Base-by-base conservation (phyloP, 1,284 basidiomycete species). In the Microstroma glucosiphilum region DNA sequence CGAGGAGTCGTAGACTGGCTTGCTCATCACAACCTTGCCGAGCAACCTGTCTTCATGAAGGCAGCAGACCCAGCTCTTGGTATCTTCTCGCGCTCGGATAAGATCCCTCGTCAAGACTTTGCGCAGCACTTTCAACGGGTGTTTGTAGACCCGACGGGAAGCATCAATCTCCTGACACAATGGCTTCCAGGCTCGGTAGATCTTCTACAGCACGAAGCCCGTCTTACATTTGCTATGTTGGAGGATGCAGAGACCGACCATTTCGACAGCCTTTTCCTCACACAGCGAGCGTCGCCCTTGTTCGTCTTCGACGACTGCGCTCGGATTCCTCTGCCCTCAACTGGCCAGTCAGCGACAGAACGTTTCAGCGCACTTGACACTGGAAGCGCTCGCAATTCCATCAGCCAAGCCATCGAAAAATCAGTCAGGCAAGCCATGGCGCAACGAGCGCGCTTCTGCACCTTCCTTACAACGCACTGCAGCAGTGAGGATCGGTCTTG, bases 131-230 rank as follows among this genome's bases (percentile, higher is more conserved):
- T 78, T 60, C 63, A 77, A 6, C 71, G 79, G 15, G 83, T 88
- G 8, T 86, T 96, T 51, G 87, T 96, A 0, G 92, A 96, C 72
- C 86, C 88, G 0, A 85, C 87, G 0, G 91, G 90, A 0, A 84
- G 83, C 1, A 82, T 91, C 59, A 98, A 98, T 76, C 74, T 96
- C 15, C 80, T 96, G 25, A 67, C 71, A 4, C 62, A 64, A 30
- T 63, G 73, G 23, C 69, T 73, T 4, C 61, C 68, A 17, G 82
- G 86, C 7, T 88, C 88, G 2, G 81, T 91, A 2, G 85, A 88
- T 56, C 80, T 89, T 79, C 87, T 90, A 77, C 78, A 83, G 76
- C 55, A 59, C 57, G 77, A 79, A 56, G 78, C 78, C 1, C 62
- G 55, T 30, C 61, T 67, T 43, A 71, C 76, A 1, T 66, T 79